Conservation (phyloP, 139 green algal genomes). For the Diplosphaera chodatii region DNA sequence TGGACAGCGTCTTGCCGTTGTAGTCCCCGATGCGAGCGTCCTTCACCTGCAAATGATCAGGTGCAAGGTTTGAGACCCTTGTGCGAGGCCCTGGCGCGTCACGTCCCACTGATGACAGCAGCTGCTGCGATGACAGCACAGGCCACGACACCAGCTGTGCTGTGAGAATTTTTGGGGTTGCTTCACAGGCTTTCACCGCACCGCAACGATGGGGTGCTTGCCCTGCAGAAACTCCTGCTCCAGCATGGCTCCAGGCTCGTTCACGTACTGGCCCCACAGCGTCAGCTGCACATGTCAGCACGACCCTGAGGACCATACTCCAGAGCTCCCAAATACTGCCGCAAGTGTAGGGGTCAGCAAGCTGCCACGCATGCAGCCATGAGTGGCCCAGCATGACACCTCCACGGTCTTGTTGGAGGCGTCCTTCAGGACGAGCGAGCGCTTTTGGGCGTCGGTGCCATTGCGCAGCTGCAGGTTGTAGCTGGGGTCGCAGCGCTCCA, state of each 20-base stretch:
- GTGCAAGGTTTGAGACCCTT: too few relatives aligned
- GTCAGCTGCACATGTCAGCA: slow-evolving; percentile 44
- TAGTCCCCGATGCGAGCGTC: slow-evolving; percentile 84
- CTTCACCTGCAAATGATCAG: slow-evolving; percentile 70
- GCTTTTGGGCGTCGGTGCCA: slow-evolving; percentile 81
- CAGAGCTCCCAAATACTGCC: too few relatives aligned
- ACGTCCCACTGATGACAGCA: too few relatives aligned
- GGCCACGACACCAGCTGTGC: too few relatives aligned
- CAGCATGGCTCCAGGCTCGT: slow-evolving; percentile 58
- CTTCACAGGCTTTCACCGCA: too few relatives aligned
- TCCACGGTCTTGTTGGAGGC: slow-evolving; percentile 70
- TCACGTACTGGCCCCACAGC: slow-evolving; percentile 72
- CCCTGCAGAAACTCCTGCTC: slow-evolving; percentile 25
- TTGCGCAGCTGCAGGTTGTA: slow-evolving; percentile 69
- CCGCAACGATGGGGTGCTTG: slow-evolving; percentile 66
- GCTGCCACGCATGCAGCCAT: too few relatives aligned
- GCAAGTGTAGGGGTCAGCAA: too few relatives aligned
- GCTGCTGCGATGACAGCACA: too few relatives aligned
- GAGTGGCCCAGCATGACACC: too few relatives aligned
- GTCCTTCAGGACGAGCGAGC: slow-evolving; percentile 71
- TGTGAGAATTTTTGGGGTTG: too few relatives aligned
- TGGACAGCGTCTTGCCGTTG: slow-evolving; percentile 85
- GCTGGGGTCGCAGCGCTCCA: slow-evolving; percentile 54
- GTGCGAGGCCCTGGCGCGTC: too few relatives aligned
- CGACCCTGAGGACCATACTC: too few relatives aligned